Base-by-base conservation (phyloP, 2,329 filamentous ascomycete genomes). In the Fusarium sp. region DNA sequence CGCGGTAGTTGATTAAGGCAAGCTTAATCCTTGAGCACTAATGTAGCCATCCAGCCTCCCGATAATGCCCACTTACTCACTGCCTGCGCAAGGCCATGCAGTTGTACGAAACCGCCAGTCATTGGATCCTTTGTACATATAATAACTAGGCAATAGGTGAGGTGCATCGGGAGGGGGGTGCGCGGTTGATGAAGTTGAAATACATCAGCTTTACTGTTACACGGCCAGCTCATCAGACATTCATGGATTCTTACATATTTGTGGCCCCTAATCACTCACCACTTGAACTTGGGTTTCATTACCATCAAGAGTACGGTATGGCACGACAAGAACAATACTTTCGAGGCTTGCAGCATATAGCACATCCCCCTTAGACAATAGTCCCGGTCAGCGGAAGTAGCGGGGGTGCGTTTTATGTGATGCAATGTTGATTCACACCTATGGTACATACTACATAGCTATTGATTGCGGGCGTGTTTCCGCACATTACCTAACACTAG, bases 151-250 rank as follows among this genome's bases (percentile, higher is more conserved):
- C 40, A 49, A 69, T 57, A 55, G 59, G 59, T 54, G 45, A 64
- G 44, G 30, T 45, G 57, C 49, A 35, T 57, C 45, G 32, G 23
- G 30, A 60, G 38, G 38, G 44, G 48, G 48, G 59, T 64, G 62
- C 41, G 30, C 23, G 13, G 27, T 33, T 52, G 44, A 58, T 52
- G 27, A 50, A 38, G 44, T 71, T 58, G 63, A 61, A 65, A 57
- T 68, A 64, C 45, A 69, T 64, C 60, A 64, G 67, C 49, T 67
- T 62, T 53, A 42, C 57, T 57, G 74, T 76, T 64, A 71, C 74
- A 76, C 74, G 52, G 72, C 74, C 72, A 76, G 53, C 74, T 75
- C 74, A 76, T 66, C 74, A 75, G 60, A 69, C 64, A 69, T 61
- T 56, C 53, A 54, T 62, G 53, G 64, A 56, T 57, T 44, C 69